Evolutionary conservation across 805 yeast genomes (phyloP).

Genomic region (Schwanniomyces yamadae): DNA sequence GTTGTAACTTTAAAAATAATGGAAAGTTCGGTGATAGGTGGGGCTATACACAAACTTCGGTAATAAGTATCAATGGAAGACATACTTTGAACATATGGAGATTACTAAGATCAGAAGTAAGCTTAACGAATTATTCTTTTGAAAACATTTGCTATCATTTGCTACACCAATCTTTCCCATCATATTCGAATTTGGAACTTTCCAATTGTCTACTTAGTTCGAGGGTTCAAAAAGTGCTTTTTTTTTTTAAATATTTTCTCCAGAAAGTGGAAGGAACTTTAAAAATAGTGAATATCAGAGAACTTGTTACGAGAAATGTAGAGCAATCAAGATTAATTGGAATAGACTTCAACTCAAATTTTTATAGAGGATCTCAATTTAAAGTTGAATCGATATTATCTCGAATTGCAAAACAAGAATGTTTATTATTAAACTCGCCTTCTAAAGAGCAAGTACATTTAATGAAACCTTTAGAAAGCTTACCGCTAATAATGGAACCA

Average conservation of each 20-base stretch:
- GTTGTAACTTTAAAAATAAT: constrained; percentile 49
- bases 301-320: constrained; percentile 64
- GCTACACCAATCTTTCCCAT: constrained; percentile 68
- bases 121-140: constrained; percentile 64
- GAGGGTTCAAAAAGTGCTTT: constrained; percentile 15
- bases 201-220: constrained; percentile 30
- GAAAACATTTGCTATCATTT: constrained; percentile 74
- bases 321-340: constrained; percentile 88
- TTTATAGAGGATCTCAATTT: constrained; percentile 89
- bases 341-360: constrained; percentile 83
- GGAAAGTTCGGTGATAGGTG: constrained; percentile 66
- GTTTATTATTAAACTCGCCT: constrained; percentile 72
- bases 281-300: constrained; percentile 56
- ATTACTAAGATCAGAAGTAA: constrained; percentile 58
- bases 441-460: constrained; percentile 75
- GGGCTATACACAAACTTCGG: constrained; percentile 81
- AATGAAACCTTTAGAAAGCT: constrained; percentile 82
- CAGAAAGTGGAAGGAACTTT: constrained; percentile 45
- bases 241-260: constrained; percentile 47
- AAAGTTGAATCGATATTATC: constrained; percentile 85
- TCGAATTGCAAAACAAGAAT: constrained; percentile 75
- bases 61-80: constrained; percentile 69
- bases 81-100: constrained; percentile 89
- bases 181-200: constrained; percentile 48
- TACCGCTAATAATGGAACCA: constrained; percentile 94